Percentiles rank a stretch among this genome's conserved stretches.
Conservation (phyloP, 2,329 filamentous ascomycete species). For the Albophoma yamanashiensis region DNA sequence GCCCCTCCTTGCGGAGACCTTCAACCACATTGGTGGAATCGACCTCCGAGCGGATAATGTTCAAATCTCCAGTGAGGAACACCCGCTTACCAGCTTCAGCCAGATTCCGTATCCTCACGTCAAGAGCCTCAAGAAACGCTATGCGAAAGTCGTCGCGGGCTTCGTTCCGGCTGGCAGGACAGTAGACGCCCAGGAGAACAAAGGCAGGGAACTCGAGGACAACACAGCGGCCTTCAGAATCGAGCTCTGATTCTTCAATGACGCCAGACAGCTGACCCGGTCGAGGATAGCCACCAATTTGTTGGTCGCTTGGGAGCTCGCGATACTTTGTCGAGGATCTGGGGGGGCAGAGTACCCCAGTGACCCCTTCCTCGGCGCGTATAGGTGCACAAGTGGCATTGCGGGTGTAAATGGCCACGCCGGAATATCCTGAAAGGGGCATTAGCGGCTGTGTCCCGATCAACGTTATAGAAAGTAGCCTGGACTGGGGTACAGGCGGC, state of each 20-base stretch:
- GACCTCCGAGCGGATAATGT: slow-evolving; percentile 58
- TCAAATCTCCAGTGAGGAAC: slow-evolving; percentile 78
- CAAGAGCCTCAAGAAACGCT: slow-evolving; percentile 69
- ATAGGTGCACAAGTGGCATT: slow-evolving; percentile 77
- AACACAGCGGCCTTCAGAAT: slow-evolving; percentile 86
- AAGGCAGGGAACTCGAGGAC: slow-evolving; percentile 91
- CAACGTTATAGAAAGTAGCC: not conserved
- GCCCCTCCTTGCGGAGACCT: slow-evolving; percentile 56
- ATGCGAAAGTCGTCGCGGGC: slow-evolving; percentile 72
- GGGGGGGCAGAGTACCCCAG: slow-evolving; percentile 66
- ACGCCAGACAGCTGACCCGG: slow-evolving; percentile 51
- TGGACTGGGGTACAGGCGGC: not conserved
- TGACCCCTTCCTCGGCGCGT: slow-evolving; percentile 86
- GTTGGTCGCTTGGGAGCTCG: slow-evolving; percentile 60
- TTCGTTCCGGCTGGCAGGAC: slow-evolving; percentile 81
- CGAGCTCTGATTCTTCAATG: slow-evolving; percentile 62
- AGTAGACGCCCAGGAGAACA: slow-evolving; percentile 86
- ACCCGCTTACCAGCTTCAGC: slow-evolving; percentile 72
- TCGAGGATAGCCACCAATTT: slow-evolving; percentile 82
- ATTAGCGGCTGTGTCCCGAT: not conserved
- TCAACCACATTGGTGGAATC: slow-evolving; percentile 71
- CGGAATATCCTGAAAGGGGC: slow-evolving; percentile 67
- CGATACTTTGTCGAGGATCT: slow-evolving; percentile 61
- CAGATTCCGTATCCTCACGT: slow-evolving; percentile 77
- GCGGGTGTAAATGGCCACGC: slow-evolving; percentile 91